A percentile compares a stretch with the other conserved stretches of the same genome.
Evolutionary conservation across 257 asterid genomes (phyloP).

Genomic region (Asclepias syriaca): DNA sequence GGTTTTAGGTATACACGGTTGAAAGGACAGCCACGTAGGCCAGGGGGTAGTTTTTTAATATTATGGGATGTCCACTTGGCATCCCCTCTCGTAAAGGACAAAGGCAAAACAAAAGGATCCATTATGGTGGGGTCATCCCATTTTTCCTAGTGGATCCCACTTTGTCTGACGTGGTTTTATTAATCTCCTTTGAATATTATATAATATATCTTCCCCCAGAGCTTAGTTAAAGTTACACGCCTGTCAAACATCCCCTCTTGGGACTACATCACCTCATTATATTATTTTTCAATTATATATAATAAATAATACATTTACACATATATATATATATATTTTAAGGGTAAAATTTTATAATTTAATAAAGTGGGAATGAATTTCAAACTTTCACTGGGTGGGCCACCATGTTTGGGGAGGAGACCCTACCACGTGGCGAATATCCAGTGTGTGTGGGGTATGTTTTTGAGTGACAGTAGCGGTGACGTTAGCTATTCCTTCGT

Average conservation of each 20-base stretch:
- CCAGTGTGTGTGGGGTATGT: neutral
- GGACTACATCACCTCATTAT: neutral
- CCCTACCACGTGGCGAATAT: conserved; percentile 17
- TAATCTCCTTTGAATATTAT: neutral
- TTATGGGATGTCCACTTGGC: conserved; percentile 37
- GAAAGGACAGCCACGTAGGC: conserved; percentile 43
- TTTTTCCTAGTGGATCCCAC: neutral
- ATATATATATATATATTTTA: no score
- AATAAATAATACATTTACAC: no score
- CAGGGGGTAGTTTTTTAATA: conserved; percentile 11
- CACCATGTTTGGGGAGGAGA: neutral
- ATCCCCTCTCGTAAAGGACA: conserved; percentile 29
- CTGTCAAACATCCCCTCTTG: conserved; percentile 1
- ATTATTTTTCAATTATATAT: no score
- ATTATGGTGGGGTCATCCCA: conserved; percentile 40
- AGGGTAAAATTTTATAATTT: no score
- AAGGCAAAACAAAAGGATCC: conserved; percentile 21
- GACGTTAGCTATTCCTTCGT: conserved; percentile 20
- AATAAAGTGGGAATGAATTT: no score
- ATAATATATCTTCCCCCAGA: neutral
- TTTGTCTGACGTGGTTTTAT: conserved; percentile 11
- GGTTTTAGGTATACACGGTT: conserved; percentile 23
- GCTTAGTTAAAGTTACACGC: conserved; percentile 24
- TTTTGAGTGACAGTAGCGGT: conserved; percentile 13
- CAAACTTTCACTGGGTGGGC: neutral